A percentile compares a stretch with the other conserved stretches of the same genome.
phyloP scores from a whole-genome alignment of 768 basidiomycete species.

The Auriscalpium vulgare region DNA sequence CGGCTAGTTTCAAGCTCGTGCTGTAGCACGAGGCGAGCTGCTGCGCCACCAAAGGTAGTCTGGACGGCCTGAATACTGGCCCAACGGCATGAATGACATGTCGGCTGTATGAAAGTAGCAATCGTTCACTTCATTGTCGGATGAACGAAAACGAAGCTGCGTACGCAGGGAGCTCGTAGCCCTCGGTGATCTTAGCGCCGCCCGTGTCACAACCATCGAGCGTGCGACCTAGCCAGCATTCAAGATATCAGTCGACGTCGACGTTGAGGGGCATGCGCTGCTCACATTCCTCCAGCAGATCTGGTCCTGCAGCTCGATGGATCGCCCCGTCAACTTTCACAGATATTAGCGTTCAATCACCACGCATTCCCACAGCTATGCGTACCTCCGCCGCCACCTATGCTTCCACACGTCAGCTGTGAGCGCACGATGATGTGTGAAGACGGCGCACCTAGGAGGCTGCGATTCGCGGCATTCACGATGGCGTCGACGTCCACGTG shows the following conservation, averaged over 20 bases:
- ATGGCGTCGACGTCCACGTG: slow-evolving; percentile 60
- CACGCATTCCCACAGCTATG: slow-evolving; percentile 1
- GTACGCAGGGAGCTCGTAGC: slow-evolving; percentile 70
- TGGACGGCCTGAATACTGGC: slow-evolving; percentile 46
- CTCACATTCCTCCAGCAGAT: slow-evolving; percentile 61
- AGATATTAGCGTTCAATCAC: not conserved
- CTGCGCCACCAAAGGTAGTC: slow-evolving; percentile 36
- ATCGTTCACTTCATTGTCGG: not conserved
- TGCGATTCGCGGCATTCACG: slow-evolving; percentile 77
- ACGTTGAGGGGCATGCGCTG: not conserved
- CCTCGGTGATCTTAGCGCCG: slow-evolving; percentile 71
- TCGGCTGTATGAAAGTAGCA: slow-evolving; percentile 30
- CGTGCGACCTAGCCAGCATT: slow-evolving; percentile 28
- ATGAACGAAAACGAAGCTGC: not conserved
- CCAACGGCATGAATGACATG: slow-evolving; percentile 80
- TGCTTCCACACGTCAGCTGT: not conserved
- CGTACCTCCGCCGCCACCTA: slow-evolving; percentile 75
- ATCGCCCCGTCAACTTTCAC: slow-evolving; percentile 73
- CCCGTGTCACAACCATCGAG: slow-evolving; percentile 66
- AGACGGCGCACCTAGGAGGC: slow-evolving; percentile 47
- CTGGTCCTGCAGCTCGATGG: slow-evolving; percentile 63
- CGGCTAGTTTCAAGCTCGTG: slow-evolving; percentile 53
- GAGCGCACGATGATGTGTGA: not conserved
- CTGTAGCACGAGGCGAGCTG: slow-evolving; percentile 65
- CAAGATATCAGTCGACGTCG: not conserved